Evolutionary conservation across 768 basidiomycete species (phyloP), one percentile per base, ranked within the genome.

Genomic region (Lactarius sanguifluus): DNA sequence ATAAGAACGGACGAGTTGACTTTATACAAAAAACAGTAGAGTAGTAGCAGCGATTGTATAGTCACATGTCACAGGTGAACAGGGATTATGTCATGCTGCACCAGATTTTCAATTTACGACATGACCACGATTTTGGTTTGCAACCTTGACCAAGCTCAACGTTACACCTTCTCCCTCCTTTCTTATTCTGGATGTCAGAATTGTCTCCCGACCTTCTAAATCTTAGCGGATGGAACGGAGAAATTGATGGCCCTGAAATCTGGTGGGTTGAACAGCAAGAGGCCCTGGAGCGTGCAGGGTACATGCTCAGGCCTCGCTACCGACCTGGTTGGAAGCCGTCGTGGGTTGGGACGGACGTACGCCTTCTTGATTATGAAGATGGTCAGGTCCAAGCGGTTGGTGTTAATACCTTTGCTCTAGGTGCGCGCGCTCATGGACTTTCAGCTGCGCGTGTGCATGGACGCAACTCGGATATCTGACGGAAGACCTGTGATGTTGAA

Each of bases 381-480:
- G 62, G 62, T 1, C 36, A 43, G 13, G 20, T 2, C 75, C 12
- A 38, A 55, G 2, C 2, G 13, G 55, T 57, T 10, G 41, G 55
- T 18, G 1, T 0, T 5, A 9, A 16, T n/a, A 12, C 0, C 23
- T 10, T 6, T 5, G 3, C 8, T 43, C 16, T 0, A 6, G 12
- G 3, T 54, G 5, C 4, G n/a, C 16, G 30, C 15, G 50, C 50
- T 55, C 4, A 64, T 25, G 16, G 0, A 5, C n/a, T 20, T 38
- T 50, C 55, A 66, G 60, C 20, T 20, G 0, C 65, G 54, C 2
- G 0, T 61, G 0, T 38, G 54, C 12, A 67, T 69, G 55, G 68
- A 69, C 28, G 68, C 68, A 9, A 66, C 65, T 15, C 65, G 68
- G 0, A 56, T 67, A 7, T 59, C 65, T 2, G 68, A 69, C 16